Evolutionary conservation across 805 yeast genomes (phyloP), one percentile per base, ranked within the genome.

Genomic region (Candida silvatica): DNA sequence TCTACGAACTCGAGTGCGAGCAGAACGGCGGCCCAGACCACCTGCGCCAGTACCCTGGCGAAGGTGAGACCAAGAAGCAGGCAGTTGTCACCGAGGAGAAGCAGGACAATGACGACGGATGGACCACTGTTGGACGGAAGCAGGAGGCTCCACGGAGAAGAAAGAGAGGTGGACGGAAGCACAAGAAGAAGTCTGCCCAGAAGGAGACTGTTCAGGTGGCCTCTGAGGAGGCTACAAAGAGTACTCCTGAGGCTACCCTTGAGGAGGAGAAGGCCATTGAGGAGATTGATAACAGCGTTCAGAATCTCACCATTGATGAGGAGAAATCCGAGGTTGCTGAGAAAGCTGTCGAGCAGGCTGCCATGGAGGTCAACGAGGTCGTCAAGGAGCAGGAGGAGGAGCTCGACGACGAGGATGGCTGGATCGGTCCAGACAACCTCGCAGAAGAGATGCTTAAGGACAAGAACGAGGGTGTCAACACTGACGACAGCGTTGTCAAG

Each of bases 341-440:
- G 24, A 12, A 7, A 8, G 24, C 7, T 7, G 24, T 8, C 7
- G 12, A 7, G 12, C 7, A 22, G 24, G 11, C 24, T 22, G 24
- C 25, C 27, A 14, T n/a, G 6, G 22, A 31, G 20, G 6, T 8
- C 14, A 12, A 12, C 7, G 16, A 26, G 29, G 14, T 7, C 14
- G 29, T 26, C 16, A 26, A n/a, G 6, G 30, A 19, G 4, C 38
- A 31, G n/a, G 18, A 23, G 5, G 43, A 39, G 12, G 38, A 41
- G 14, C 79, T 78, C 31, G 88, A 77, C 37, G 90, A 82, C 37
- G 95, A 83, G 42, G 87, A 76, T 37, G 85, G 79, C 27, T 92
- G 98, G 98, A 92, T 92, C 47, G 84, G 95, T 0, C 81, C 92
- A 3, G 95, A 83, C 3, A 92, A 87, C 48, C 59, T 92, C 22